phyloP scores from a whole-genome alignment of 1,284 basidiomycete species.

The Ceratobasidium sp. region DNA sequence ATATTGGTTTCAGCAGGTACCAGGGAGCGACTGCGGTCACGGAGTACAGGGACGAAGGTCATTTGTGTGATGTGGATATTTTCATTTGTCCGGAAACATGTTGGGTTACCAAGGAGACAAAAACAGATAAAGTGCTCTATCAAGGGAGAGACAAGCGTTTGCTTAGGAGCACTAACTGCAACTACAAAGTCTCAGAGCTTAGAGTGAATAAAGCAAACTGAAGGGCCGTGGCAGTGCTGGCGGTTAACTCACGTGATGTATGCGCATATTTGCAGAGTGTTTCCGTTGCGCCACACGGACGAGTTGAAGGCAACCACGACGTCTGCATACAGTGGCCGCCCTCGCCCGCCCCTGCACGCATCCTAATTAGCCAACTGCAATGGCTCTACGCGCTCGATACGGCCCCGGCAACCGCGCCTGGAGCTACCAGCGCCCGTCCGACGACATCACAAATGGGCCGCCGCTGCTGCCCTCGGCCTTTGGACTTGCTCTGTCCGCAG shows the following conservation, averaged over 20 bases:
- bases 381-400: constrained; percentile 32
- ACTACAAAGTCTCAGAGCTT: neutral
- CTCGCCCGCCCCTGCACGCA: constrained; percentile 11
- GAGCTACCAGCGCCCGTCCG: constrained; percentile 36
- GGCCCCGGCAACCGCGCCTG: constrained; percentile 33
- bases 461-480: constrained; percentile 19
- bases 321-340: constrained; percentile 42
- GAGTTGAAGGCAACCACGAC: constrained; percentile 42
- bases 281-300: constrained; percentile 39
- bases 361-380: neutral
- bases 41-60: no score
- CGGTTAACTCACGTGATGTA: constrained; percentile 18
- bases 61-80: no score
- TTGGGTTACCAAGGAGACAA: no score
- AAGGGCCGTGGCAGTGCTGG: constrained; percentile 1
- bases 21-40: no score
- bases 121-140: no score
- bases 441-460: constrained; percentile 14
- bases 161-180: no score
- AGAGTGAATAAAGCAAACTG: neutral
- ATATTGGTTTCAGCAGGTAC: no score
- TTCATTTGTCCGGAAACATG: no score
- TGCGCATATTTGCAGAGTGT: constrained; percentile 24
- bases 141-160: no score
- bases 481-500: constrained; percentile 21